Evolutionary conservation across 768 basidiomycete species (phyloP).

Genomic region (Mrakia frigida): DNA sequence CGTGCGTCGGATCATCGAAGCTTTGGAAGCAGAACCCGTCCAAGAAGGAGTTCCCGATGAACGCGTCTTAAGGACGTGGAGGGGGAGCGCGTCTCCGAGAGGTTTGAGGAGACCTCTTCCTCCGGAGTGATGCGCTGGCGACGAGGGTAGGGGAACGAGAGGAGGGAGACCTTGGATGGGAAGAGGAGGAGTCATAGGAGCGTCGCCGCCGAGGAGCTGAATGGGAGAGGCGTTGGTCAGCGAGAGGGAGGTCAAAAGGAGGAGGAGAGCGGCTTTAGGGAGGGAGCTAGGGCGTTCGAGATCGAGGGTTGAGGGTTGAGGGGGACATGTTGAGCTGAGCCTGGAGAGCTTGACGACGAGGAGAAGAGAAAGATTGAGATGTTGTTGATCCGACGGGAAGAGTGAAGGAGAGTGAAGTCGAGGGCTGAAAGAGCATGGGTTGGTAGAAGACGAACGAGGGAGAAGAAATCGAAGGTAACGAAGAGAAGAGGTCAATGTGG

Average conservation of each 20-base stretch:
- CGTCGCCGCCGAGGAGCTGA: not conserved
- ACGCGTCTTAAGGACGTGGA: conserved; percentile 40
- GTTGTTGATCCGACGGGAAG: too few species aligned
- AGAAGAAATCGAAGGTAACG: not conserved
- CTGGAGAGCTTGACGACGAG: not conserved
- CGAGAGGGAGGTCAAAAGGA: not conserved
- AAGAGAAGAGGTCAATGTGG: not conserved
- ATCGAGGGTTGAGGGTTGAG: not conserved
- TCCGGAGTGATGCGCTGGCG: not conserved
- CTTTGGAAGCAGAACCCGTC: conserved; percentile 52
- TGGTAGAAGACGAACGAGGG: not conserved
- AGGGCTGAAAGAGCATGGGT: conserved; percentile 5
- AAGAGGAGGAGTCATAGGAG: not conserved
- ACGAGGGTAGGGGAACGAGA: not conserved
- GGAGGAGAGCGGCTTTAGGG: not conserved
- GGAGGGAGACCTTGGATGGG: not conserved
- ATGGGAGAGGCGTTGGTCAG: not conserved
- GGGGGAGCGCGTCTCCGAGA: not conserved
- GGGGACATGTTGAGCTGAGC: not conserved
- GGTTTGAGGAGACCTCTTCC: not conserved
- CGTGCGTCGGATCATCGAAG: conserved; percentile 60
- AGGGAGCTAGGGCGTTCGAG: not conserved
- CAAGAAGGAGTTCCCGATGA: conserved; percentile 50
- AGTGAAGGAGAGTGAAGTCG: not conserved
- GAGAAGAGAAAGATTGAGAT: not conserved